These are phyloP conservation scores for Globisporangium cystogenes DNA, from an alignment of 352 stramenopile genomes.

Conservation along the genomic window DNA sequence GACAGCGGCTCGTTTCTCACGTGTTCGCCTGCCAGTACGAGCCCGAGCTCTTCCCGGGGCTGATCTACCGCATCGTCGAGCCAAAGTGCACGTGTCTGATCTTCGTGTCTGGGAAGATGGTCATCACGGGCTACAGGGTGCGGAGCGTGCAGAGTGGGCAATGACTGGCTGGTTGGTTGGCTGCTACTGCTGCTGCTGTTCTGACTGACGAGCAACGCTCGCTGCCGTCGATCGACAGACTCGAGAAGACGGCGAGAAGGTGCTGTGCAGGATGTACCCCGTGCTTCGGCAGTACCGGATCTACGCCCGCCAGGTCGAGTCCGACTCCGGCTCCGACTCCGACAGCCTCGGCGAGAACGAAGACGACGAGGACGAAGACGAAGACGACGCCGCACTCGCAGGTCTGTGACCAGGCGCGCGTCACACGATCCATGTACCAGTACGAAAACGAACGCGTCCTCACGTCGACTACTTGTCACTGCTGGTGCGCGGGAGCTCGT, in stretches of 20 bases:
- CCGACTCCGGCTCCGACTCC: conserved; percentile 6
- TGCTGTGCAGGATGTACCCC: conserved; percentile 24
- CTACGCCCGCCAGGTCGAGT: conserved; percentile 2
- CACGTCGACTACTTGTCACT: neutral
- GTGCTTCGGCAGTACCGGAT: conserved; percentile 23
- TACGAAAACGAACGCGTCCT: neutral
- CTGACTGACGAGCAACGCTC: neutral
- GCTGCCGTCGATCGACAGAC: neutral
- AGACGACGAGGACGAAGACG: neutral
- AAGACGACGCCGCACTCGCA: neutral
- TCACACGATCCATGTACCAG: conserved; percentile 1
- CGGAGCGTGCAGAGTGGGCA: too few relatives aligned
- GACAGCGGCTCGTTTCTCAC: too few relatives aligned
- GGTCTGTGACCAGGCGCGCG: conserved; percentile 1
- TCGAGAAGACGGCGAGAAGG: conserved; percentile 18
- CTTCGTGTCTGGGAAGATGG: conserved; percentile 23
- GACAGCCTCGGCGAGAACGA: conserved; percentile 7
- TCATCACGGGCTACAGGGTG: conserved; percentile 92
- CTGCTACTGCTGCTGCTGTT: neutral
- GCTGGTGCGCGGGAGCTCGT: neutral
- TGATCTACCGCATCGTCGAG: conserved; percentile 94
- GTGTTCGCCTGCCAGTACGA: conserved; percentile 83
- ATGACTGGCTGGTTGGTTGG: too few relatives aligned
- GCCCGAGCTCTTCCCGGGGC: conserved; percentile 95
- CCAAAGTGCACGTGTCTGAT: conserved; percentile 89